A percentile compares a stretch with the other conserved stretches of the same genome.
These are phyloP conservation scores for Hymenoscyphus fructigenus DNA, from an alignment of 2,329 filamentous ascomycete genomes.

Conservation along the genomic window DNA sequence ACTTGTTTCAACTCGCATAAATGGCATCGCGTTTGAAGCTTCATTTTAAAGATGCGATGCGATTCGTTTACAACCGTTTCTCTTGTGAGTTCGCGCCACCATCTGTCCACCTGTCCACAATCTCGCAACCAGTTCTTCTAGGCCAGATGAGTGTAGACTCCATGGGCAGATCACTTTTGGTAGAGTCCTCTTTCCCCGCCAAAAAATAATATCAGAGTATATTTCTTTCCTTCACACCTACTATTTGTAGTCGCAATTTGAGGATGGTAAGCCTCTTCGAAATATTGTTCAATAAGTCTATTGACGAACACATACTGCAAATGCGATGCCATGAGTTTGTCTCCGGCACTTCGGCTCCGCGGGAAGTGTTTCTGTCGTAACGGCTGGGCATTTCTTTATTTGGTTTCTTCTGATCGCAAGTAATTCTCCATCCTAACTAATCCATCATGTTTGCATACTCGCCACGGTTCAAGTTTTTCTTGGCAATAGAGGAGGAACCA, in stretches of 20 bases:
- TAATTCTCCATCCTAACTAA: not conserved
- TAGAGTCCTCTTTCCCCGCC: no score
- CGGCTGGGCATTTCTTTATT: not conserved
- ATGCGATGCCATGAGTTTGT: not conserved
- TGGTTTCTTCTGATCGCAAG: not conserved
- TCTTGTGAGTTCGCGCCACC: not conserved
- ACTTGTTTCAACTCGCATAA: not conserved
- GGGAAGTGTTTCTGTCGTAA: not conserved
- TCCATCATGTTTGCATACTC: not conserved
- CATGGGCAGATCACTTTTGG: no score
- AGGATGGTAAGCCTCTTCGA: no score
- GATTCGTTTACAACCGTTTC: not conserved
- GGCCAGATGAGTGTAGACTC: not conserved
- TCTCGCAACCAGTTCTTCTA: not conserved
- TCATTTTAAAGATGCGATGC: not conserved
- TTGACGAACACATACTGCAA: no score
- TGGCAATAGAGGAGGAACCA: not conserved
- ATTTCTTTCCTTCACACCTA: no score
- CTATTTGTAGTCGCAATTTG: no score
- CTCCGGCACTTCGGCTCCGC: not conserved
- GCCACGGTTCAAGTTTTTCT: not conserved
- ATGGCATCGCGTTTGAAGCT: not conserved
- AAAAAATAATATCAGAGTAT: no score
- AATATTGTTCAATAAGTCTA: no score
- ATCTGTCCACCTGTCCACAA: not conserved